These are phyloP conservation scores for Penicillium goetzii DNA, from an alignment of 495 filamentous ascomycete genomes.

Conservation along the genomic window DNA sequence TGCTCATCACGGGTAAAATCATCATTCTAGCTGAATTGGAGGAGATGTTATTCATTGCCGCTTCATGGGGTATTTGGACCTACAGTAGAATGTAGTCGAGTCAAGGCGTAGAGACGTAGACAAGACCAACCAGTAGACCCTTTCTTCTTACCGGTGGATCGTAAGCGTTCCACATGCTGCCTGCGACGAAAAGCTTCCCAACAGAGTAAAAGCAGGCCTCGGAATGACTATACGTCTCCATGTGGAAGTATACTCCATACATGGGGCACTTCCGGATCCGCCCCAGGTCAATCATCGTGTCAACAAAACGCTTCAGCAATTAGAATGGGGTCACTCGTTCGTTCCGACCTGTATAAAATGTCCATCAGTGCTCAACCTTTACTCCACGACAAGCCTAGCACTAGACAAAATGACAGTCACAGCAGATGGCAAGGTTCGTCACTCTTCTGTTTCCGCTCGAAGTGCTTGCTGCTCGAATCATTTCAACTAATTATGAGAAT, in stretches of 20 bases:
- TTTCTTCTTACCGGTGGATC: background rate
- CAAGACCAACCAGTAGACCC: background rate
- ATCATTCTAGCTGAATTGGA: background rate
- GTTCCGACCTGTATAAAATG: background rate
- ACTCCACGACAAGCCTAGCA: background rate
- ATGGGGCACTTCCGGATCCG: background rate
- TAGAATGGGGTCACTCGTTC: background rate
- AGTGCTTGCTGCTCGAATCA: background rate
- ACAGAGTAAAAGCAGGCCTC: no score
- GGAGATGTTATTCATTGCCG: background rate
- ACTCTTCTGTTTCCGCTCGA: background rate
- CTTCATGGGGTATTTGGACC: no score
- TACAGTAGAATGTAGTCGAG: no score
- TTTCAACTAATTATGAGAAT: background rate
- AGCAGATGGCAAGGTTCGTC: background rate
- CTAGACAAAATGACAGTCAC: background rate
- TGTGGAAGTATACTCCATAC: no score
- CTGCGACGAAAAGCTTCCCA: no score
- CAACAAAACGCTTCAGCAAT: background rate
- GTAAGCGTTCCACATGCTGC: background rate
- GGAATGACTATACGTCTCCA: background rate
- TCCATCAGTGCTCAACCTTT: background rate
- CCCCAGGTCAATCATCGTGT: background rate
- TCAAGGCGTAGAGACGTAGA: background rate
- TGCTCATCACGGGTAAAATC: background rate